Evolutionary conservation across 148 eudicot species (phyloP), one percentile per base, ranked within the genome.

Genomic region (Spergularia marina): DNA sequence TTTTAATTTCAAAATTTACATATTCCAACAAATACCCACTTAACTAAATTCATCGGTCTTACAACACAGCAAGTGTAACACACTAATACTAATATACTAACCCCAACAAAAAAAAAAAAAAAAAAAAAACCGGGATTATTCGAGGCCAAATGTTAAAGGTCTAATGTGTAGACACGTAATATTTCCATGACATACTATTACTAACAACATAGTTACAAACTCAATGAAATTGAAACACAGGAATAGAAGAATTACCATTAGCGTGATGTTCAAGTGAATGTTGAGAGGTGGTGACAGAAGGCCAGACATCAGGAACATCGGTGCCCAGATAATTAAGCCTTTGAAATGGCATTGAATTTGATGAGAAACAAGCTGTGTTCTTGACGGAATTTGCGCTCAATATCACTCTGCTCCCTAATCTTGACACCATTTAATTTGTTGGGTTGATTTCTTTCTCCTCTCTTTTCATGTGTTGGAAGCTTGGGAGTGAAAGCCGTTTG

Each of bases 301-400:
- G 51, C 82, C 82, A 75, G 21, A 56, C 75, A 70, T 80, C 82
- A 11, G 82, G 82, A 75, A 75, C 71, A 47, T 80, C 75, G 15
- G 75, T 10, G 12, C 82, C 82, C 47, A 80, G 53, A 63, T 80
- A 64, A 21, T 70, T 69, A 36, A 61, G 53, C 12, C 11, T 65
- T 4, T 55, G 72, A n/a, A 75, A 51, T 20, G 68, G 41, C 66
- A 56, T 54, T 14, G 75, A 44, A 64, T 40, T 52, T 39, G 80
- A 75, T 4, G 72, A 66, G 0, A 71, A 47, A 44, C n/a, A 75
- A 63, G 60, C 13, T 55, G 13, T 70, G 2, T 55, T 64, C 18
- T 47, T 71, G 14, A 71, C 14, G 2, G 73, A 17, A 41, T 66
- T 66, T 62, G 59, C 7, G 13, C 53, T 16, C 44, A 12, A 65